These are phyloP conservation scores for Ilyonectria sp. DNA, from an alignment of 2,329 filamentous ascomycete species.

Conservation along the genomic window DNA sequence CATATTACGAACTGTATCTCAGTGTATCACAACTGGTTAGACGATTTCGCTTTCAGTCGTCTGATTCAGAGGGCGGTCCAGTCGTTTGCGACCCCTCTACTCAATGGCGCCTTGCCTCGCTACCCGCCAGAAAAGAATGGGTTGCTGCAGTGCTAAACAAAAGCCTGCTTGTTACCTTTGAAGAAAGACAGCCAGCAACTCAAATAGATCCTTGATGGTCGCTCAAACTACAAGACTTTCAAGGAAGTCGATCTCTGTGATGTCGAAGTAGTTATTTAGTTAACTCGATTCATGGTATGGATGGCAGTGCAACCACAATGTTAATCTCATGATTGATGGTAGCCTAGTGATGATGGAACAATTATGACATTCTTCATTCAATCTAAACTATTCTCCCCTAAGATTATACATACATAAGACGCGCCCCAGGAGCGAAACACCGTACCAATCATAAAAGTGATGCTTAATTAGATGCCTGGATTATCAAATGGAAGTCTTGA, in stretches of 20 bases:
- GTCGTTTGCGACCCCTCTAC: background rate
- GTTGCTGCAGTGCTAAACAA: constrained; percentile 2
- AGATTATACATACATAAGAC: too few species aligned
- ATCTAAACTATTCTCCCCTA: background rate
- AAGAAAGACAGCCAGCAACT: background rate
- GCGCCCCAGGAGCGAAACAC: background rate
- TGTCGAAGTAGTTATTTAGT: background rate
- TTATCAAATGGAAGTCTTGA: constrained; percentile 12
- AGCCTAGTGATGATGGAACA: too few species aligned
- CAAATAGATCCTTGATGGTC: background rate
- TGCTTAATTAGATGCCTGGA: background rate
- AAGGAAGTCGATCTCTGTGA: background rate
- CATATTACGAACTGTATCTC: constrained; percentile 2
- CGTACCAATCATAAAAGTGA: background rate
- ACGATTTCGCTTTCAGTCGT: background rate
- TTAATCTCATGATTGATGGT: too few species aligned
- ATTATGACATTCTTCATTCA: too few species aligned
- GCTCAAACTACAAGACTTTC: background rate
- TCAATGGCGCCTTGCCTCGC: background rate
- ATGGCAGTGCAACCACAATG: too few species aligned
- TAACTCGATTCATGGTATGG: background rate
- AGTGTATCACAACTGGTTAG: background rate
- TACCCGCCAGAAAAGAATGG: constrained; percentile 6
- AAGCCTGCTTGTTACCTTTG: background rate
- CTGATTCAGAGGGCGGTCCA: background rate